These are phyloP conservation scores for Fusarium longipes DNA, from an alignment of 2,329 filamentous ascomycete species.

Conservation along the genomic window DNA sequence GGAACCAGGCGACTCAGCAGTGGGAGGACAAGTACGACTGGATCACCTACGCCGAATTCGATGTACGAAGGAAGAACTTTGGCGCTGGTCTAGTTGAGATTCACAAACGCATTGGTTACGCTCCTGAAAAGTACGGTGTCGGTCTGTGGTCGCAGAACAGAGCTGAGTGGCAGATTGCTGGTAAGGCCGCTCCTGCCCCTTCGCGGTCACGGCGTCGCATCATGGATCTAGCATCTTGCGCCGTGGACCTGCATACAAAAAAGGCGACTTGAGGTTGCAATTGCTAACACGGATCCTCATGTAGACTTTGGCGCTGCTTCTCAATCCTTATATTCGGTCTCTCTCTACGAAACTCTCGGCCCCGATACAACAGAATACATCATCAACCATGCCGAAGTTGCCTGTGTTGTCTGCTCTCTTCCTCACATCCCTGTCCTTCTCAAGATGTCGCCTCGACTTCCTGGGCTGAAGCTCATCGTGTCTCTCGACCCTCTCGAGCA, in stretches of 20 bases:
- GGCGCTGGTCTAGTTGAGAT: conserved; percentile 87
- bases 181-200: conserved; percentile 53
- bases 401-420: conserved; percentile 81
- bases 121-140: conserved; percentile 73
- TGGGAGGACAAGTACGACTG: conserved; percentile 82
- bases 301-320: conserved; percentile 87
- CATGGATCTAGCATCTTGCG: conserved; percentile 9
- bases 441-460: conserved; percentile 80
- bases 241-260: conserved; percentile 11
- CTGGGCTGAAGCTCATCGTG: conserved; percentile 86
- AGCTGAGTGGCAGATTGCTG: conserved; percentile 87
- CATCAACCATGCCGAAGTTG: conserved; percentile 86
- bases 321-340: conserved; percentile 89
- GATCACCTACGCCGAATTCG: conserved; percentile 84
- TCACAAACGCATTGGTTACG: conserved; percentile 76
- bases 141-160: conserved; percentile 90
- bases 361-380: conserved; percentile 94
- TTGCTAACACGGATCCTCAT: conserved; percentile 24
- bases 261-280: not conserved
- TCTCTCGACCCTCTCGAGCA: conserved; percentile 84
- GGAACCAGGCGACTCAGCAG: conserved; percentile 77
- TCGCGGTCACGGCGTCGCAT: conserved; percentile 5
- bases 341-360: conserved; percentile 95
- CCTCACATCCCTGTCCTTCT: conserved; percentile 84
- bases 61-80: conserved; percentile 81